Evolutionary conservation across 164 flowering plant species (phyloP), one percentile per base, ranked within the genome.

Genomic region (Magnolia kwangsiensis): DNA sequence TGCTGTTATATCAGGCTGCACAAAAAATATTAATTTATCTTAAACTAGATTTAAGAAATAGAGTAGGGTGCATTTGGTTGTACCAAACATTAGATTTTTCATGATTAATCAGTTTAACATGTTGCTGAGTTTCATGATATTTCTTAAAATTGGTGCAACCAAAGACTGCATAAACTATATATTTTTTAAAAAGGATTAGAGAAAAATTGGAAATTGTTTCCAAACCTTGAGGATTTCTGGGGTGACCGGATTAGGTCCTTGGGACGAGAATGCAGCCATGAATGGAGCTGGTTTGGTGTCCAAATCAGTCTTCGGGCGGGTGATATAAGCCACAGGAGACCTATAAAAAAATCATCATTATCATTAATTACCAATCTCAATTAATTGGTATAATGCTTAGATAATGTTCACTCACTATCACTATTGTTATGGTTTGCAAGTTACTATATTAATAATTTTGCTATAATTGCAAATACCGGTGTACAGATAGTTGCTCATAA

Each of bases 171-270:
- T 27, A 27, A 27, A 27, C 29, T 27, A 27, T 27, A 27, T 27
- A 27, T 27, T 27, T 27, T 27, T 27, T 27, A 27, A 27, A 27
- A 27, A 27, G 29, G 29, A 27, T 27, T 27, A 27, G 29, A 27
- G 2, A 27, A 27, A 27, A 7, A 45, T 7, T 37, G 31, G 72
- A 16, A 29, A 16, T 50, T 69, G 31, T 29, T 14, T 0, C 45
- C 72, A 68, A 45, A 93, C 98, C 95, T 94, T 94, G 21, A 92
- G 93, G 76, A 94, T 88, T 64, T 88, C 92, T 8, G 96, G 97
- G 1, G 84, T 84, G 9, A 92, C 21, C 8, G 75, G 51, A 69
- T 87, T 92, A 1, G 98, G 98, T 69, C 98, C 98, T 72, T 71
- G 83, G 0, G 97, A 92, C 7, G 98, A 92, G 76, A 92, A 94